Base-by-base conservation (phyloP, 1,284 basidiomycete genomes). In the Ceratobasidium sp. region DNA sequence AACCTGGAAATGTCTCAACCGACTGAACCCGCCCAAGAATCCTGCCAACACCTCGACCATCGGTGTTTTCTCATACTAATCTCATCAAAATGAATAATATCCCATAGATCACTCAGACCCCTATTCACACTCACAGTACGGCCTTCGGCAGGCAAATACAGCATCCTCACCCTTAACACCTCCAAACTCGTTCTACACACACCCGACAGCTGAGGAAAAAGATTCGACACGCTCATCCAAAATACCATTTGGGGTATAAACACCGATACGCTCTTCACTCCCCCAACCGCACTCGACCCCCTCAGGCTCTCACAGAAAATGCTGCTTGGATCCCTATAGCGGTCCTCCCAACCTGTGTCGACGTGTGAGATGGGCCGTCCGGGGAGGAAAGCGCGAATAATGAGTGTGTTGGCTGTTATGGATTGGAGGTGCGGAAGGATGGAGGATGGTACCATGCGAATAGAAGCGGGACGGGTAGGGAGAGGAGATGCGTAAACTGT, bases 181-280 rank as follows among this genome's bases (percentile, higher is more conserved):
- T 31, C 31, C 47, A 72, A 41, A 72, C 56, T 51, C 14, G 45
- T 3, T 7, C 57, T 47, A 33, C 69, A 72, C 3, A 60, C 56
- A 4, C 45, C 45, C 19, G n/a, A 47, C 1, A 72, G 47, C 8
- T 31, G 59, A 3, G 45, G 41, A 19, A 72, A 60, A 44, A 60
- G 60, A 51, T 60, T 57, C 9, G 56, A 60, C 27, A 57, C 56
- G 11, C 45, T 57, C 8, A 57, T 72, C 69, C 69, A 72, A 41
- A 72, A 72, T 31, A 50, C 60, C 27, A 57, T 60, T 47, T 50
- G 8, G 31, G 47, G 56, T 62, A 72, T 60, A 31, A 44, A 60
- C 53, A 59, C 56, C 4, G 69, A 48, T n/a, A 72, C 44, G 19
- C 33, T 48, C 31, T 72, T 27, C 22, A 72, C 36, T 3, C 69